phyloP scores from a whole-genome alignment of 257 asterid genomes.

The Lycium barbarum region DNA sequence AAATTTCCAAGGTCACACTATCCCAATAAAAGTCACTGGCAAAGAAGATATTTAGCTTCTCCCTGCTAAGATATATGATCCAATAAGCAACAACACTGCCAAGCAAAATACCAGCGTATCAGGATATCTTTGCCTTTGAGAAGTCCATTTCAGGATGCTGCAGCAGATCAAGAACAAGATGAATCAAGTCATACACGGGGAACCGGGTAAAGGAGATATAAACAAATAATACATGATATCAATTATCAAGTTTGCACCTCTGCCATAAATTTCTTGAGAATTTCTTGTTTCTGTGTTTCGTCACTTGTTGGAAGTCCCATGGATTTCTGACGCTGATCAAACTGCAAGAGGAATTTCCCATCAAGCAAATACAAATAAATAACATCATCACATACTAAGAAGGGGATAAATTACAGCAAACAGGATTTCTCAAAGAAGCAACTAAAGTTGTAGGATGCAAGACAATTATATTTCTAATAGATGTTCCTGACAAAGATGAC shows the following conservation, averaged over 20 bases:
- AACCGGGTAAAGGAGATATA: neutral
- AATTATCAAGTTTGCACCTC: slow-evolving; percentile 47
- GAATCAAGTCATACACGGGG: slow-evolving; percentile 18
- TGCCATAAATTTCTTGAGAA: slow-evolving; percentile 81
- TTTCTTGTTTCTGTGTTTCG: slow-evolving; percentile 75
- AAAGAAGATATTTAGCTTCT: neutral
- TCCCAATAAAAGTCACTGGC: neutral
- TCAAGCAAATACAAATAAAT: slow-evolving; percentile 2
- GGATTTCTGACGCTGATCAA: slow-evolving; percentile 76
- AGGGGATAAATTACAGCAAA: neutral
- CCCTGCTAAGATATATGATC: neutral
- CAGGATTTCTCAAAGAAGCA: neutral
- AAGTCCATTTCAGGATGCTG: slow-evolving; percentile 92
- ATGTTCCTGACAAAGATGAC: neutral
- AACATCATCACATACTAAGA: neutral
- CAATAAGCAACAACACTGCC: slow-evolving; percentile 1
- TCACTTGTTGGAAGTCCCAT: slow-evolving; percentile 83
- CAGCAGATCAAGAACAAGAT: slow-evolving; percentile 29
- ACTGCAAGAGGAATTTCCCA: slow-evolving; percentile 43
- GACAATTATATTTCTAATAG: neutral
- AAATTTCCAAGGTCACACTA: neutral
- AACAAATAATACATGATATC: neutral
- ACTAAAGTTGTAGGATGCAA: neutral
- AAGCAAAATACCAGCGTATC: slow-evolving; percentile 29
- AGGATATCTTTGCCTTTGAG: slow-evolving; percentile 61